phyloP scores from a whole-genome alignment of 306 rosid genomes.

The Dalbergia cochinchinensis region DNA sequence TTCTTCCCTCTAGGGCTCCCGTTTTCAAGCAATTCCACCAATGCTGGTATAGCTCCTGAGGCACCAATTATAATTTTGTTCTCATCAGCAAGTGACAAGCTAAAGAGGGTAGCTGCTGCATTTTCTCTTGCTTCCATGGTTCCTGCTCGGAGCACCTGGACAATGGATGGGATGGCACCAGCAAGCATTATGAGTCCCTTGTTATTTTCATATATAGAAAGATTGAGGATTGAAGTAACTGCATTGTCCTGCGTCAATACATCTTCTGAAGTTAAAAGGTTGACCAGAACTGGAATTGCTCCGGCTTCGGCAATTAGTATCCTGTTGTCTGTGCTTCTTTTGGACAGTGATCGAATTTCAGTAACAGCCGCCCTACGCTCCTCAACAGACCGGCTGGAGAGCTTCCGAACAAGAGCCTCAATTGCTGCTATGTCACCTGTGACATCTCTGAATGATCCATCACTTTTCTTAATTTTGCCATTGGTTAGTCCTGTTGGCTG shows the following conservation, averaged over 20 bases:
- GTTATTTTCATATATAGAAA: slow-evolving; percentile 90
- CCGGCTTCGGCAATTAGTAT: slow-evolving; percentile 95
- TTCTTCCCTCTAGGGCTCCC: slow-evolving; percentile 95
- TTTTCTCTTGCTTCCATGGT: slow-evolving; percentile 96
- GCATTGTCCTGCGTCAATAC: slow-evolving; percentile 85
- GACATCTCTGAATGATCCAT: slow-evolving; percentile 88
- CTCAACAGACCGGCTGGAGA: slow-evolving; percentile 73
- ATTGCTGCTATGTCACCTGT: slow-evolving; percentile 86
- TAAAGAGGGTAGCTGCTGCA: slow-evolving; percentile 93
- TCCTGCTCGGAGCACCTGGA: slow-evolving; percentile 91
- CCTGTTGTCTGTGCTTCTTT: slow-evolving; percentile 94
- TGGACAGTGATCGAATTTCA: slow-evolving; percentile 88
- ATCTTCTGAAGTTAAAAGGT: slow-evolving; percentile 82
- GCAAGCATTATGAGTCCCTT: slow-evolving; percentile 97
- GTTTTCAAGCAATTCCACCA: slow-evolving; percentile 85
- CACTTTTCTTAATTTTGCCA: slow-evolving; percentile 86
- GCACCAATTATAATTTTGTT: slow-evolving; percentile 95
- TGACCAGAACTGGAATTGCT: slow-evolving; percentile 85
- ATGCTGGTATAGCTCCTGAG: slow-evolving; percentile 89
- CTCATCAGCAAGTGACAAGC: slow-evolving; percentile 96
- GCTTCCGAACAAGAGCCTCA: slow-evolving; percentile 72
- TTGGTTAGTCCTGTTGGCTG: slow-evolving; percentile 88
- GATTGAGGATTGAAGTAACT: slow-evolving; percentile 92
- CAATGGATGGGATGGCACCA: slow-evolving; percentile 93
- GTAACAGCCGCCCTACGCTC: slow-evolving; percentile 79